A percentile compares a stretch with the other conserved stretches of the same genome.
phyloP scores from a whole-genome alignment of 768 basidiomycete genomes.

The Pleurotus pulmonarius region DNA sequence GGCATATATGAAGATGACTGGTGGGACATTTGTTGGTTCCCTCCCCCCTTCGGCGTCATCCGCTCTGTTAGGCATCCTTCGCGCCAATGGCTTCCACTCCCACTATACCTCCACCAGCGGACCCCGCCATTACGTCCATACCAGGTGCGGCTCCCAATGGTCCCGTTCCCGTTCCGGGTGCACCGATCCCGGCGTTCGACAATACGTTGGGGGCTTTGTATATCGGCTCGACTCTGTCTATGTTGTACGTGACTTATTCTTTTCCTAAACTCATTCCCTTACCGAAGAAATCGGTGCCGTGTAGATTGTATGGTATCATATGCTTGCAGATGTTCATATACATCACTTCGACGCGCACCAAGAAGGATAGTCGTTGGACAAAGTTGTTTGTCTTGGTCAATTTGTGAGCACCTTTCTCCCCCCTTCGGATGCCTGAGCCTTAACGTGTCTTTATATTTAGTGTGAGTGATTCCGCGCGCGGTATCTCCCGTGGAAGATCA shows the following conservation, averaged over 20 bases:
- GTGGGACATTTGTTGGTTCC: too few species aligned
- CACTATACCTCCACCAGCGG: background rate
- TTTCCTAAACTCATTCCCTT: background rate
- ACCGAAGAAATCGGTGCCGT: background rate
- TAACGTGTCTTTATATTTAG: background rate
- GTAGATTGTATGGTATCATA: conserved; percentile 8
- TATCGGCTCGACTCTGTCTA: conserved; percentile 4
- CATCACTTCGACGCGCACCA: background rate
- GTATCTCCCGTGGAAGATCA: too few species aligned
- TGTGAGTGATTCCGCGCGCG: background rate
- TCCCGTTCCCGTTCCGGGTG: background rate
- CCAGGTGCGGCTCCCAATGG: background rate
- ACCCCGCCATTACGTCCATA: background rate
- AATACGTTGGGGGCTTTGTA: conserved; percentile 9
- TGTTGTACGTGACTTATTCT: background rate
- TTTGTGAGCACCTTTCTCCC: background rate
- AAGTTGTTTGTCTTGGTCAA: background rate
- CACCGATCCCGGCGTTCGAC: conserved; percentile 1
- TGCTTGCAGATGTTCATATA: conserved; percentile 9
- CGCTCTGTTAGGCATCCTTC: too few species aligned
- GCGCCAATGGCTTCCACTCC: background rate
- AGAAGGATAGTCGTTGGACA: background rate
- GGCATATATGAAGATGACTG: too few species aligned
- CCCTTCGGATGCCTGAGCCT: background rate
- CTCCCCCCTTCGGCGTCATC: too few species aligned